A percentile compares a stretch with the other conserved stretches of the same genome.
phyloP scores from a whole-genome alignment of 257 asterid genomes.

The Anisodus acutangulus region DNA sequence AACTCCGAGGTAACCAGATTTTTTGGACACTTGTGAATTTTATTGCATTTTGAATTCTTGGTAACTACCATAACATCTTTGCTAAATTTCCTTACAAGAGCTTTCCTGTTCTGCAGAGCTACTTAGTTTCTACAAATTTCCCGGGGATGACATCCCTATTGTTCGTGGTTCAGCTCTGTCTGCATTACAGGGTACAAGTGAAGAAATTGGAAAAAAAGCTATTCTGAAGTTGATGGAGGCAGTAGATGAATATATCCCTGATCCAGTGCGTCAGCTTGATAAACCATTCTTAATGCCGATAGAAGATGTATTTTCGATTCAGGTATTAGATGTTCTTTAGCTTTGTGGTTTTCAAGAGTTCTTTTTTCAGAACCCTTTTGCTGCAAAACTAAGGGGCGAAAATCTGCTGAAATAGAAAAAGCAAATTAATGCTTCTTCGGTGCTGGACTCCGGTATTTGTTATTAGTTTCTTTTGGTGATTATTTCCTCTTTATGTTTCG shows the following conservation, averaged over 20 bases:
- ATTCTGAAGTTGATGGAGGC: slow-evolving; percentile 94
- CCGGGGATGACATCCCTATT: slow-evolving; percentile 99
- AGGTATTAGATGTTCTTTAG: slow-evolving; percentile 50
- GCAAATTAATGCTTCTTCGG: background rate
- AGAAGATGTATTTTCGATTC: slow-evolving; percentile 98
- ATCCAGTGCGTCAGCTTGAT: slow-evolving; percentile 90
- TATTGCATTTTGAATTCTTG: slow-evolving; percentile 1
- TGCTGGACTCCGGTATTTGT: background rate
- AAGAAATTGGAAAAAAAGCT: slow-evolving; percentile 84
- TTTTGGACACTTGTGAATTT: background rate
- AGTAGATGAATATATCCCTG: slow-evolving; percentile 94
- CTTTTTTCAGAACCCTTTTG: background rate
- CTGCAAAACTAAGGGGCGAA: background rate
- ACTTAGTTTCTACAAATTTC: slow-evolving; percentile 92
- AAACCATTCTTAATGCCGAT: slow-evolving; percentile 97
- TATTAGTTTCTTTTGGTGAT: background rate
- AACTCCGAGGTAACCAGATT: slow-evolving; percentile 73
- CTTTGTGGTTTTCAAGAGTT: slow-evolving; percentile 9
- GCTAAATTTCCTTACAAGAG: slow-evolving; percentile 12
- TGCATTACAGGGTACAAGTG: slow-evolving; percentile 91
- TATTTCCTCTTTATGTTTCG: slow-evolving; percentile 8
- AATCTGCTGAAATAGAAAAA: background rate
- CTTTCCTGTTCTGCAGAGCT: slow-evolving; percentile 59
- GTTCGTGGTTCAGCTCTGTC: slow-evolving; percentile 95
- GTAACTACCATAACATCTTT: background rate